Evolutionary conservation across 495 filamentous ascomycete species (phyloP), one percentile per base, ranked within the genome.

Genomic region (Penicillium pancosmium): DNA sequence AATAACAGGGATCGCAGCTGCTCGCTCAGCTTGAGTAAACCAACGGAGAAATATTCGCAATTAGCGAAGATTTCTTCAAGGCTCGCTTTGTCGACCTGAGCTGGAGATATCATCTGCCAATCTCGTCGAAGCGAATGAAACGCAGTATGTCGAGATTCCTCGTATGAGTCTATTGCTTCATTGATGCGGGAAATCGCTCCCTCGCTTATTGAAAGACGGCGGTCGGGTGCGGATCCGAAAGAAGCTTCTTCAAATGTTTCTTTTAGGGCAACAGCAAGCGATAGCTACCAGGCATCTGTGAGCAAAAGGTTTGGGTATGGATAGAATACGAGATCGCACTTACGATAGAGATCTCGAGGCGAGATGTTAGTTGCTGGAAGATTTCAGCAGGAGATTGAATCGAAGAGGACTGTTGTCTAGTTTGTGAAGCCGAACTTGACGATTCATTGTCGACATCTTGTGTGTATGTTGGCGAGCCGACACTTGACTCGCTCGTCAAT

Each of bases 61-160:
- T 91, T 93, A 5, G 94, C 93, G 25, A 92, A 91, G 8, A 98
- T 91, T 72, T 98, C 94, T 70, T 98, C 94, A 50, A 96, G 89
- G 67, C 97, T 93, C 5, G 94, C 94, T 59, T 93, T 88, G n/a
- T 90, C 78, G 36, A 87, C 86, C 33, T 89, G 78, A 2, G 84
- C 82, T 31, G 84, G 79, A 4, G 85, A 74, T 54, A 82, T 84
- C 38, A 84, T 82, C 55, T 91, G 86, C 56, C 90, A 88, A 40
- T 79, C 85, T 58, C 84, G 86, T 72, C 97, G 97, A 13, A 98
- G 78, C 50, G 85, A 78, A 50, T 84, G 80, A 3, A 98, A 79
- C 0, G 93, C 91, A 52, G 88, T 84, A 36, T 84, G 80, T 63
- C 93, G 81, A 12, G 92, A 87, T 44, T 79, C 70, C 33, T 83